These are phyloP conservation scores for Hypoxylon rickii DNA, from an alignment of 495 filamentous ascomycete species.

Conservation along the genomic window DNA sequence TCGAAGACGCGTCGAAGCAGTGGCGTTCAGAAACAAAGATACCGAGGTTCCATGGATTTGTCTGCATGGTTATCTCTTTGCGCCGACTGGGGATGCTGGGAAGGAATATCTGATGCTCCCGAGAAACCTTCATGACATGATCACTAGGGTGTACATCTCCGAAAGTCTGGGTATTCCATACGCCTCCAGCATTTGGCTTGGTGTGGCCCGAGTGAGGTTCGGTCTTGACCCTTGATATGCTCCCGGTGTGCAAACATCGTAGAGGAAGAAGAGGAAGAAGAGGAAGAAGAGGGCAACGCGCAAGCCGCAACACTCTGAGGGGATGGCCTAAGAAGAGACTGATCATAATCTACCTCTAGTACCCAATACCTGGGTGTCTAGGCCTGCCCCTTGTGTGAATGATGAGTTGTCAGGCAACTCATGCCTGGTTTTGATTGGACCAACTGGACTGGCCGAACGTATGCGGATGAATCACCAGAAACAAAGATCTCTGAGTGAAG, in stretches of 20 bases:
- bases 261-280: too few relatives aligned
- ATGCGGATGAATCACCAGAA: too few relatives aligned
- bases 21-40: conserved; percentile 21
- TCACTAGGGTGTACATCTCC: conserved; percentile 17
- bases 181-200: background rate
- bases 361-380: too few relatives aligned
- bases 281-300: background rate
- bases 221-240: too few relatives aligned
- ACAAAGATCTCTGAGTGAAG: too few relatives aligned
- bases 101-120: conserved; percentile 17
- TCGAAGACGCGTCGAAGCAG: conserved; percentile 24
- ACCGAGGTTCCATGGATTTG: conserved; percentile 10
- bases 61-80: background rate
- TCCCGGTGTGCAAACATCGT: too few relatives aligned
- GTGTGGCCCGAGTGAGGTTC: background rate
- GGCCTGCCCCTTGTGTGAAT: conserved; percentile 5
- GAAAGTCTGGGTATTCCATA: background rate
- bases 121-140: conserved; percentile 13
- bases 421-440: conserved; percentile 16
- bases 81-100: background rate
- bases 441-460: too few relatives aligned
- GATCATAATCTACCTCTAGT: conserved; percentile 24
- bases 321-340: conserved; percentile 19
- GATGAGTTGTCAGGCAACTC: conserved; percentile 20
- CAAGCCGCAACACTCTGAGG: background rate